These are phyloP conservation scores for Trypanosoma congolense DNA, from an alignment of 208 protist genomes.

Conservation along the genomic window DNA sequence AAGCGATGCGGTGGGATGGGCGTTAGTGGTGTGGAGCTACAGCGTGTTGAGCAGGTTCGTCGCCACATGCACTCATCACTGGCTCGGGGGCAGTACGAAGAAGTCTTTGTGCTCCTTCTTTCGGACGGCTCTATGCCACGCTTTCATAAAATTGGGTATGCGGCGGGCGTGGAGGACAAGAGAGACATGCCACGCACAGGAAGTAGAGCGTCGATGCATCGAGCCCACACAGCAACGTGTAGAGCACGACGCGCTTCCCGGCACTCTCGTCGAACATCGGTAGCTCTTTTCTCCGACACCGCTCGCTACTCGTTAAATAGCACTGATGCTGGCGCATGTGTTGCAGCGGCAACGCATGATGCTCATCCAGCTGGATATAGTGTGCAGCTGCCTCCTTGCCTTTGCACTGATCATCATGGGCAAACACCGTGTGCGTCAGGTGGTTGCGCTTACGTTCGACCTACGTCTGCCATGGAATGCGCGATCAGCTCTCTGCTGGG, in stretches of 20 bases:
- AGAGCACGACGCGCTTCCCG: neutral
- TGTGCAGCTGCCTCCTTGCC: no score
- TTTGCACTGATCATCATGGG: neutral
- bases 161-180: no score
- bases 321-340: neutral
- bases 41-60: slow-evolving; percentile 25
- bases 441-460: slow-evolving; percentile 23
- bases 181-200: no score
- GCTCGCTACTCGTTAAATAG: neutral
- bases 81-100: slow-evolving; percentile 35
- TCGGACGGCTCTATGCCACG: slow-evolving; percentile 47
- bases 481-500: slow-evolving; percentile 42
- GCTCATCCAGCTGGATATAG: no score
- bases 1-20: neutral
- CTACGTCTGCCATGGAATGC: slow-evolving; percentile 60
- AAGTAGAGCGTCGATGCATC: neutral
- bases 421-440: neutral
- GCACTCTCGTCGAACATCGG: no score
- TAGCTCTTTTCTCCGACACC: neutral
- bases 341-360: neutral
- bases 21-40: slow-evolving; percentile 5
- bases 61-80: slow-evolving; percentile 19
- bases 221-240: neutral
- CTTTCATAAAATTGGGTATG: slow-evolving; percentile 30
- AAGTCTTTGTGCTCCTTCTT: slow-evolving; percentile 51